These are phyloP conservation scores for Condylostoma magnum DNA, from an alignment of 169 alveolate genomes.

Conservation along the genomic window DNA sequence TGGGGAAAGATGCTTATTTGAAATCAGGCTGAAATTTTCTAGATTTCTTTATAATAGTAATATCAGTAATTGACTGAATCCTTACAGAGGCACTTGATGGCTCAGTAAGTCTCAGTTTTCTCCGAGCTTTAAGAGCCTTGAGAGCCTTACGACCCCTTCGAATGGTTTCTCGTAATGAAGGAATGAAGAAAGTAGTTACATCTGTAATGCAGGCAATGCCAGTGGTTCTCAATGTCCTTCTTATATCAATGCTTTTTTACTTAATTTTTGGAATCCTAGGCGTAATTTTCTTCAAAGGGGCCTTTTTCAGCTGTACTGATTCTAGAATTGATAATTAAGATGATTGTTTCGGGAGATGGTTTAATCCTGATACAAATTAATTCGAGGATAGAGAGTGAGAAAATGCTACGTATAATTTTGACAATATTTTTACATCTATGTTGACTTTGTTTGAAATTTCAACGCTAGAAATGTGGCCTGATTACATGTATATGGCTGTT, in stretches of 20 bases:
- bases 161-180: constrained; percentile 63
- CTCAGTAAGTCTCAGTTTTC: background rate
- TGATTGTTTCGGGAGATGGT: constrained; percentile 34
- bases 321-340: background rate
- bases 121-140: constrained; percentile 59
- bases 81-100: background rate
- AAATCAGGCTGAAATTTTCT: constrained; percentile 3
- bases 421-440: constrained; percentile 65
- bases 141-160: constrained; percentile 73
- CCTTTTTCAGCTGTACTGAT: constrained; percentile 54
- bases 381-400: constrained; percentile 39
- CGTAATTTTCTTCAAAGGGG: constrained; percentile 57
- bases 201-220: constrained; percentile 69
- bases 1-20: background rate
- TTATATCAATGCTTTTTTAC: constrained; percentile 58
- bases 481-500: constrained; percentile 50
- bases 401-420: constrained; percentile 54
- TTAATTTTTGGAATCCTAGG: constrained; percentile 81
- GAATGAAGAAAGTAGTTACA: constrained; percentile 60
- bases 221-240: constrained; percentile 64
- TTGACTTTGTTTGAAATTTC: constrained; percentile 71
- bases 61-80: background rate
- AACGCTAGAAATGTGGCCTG: constrained; percentile 81
- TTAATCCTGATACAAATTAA: background rate
- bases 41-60: background rate